Evolutionary conservation across 495 filamentous ascomycete species (phyloP), one percentile per base, ranked within the genome.

Genomic region (Clavariopsis aquatica): DNA sequence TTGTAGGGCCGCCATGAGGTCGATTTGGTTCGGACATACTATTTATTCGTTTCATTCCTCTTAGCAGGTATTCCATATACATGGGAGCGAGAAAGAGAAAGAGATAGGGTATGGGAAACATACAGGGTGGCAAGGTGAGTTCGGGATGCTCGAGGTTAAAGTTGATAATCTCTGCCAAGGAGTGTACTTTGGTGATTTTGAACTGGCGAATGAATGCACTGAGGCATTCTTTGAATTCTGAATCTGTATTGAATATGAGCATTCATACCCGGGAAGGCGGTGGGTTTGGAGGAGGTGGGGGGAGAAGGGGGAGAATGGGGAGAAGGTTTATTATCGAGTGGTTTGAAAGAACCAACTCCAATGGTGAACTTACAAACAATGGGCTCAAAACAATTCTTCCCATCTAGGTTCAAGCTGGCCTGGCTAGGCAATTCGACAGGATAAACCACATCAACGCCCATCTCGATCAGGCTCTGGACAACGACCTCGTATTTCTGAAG

Each of bases 61-160:
- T n/a, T n/a, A n/a, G n/a, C n/a, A n/a, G n/a, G n/a, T n/a, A n/a
- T n/a, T n/a, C n/a, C n/a, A n/a, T n/a, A n/a, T n/a, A n/a, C n/a
- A n/a, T n/a, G n/a, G n/a, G 26, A 23, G n/a, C 49, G 6, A 2
- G 22, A 19, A 38, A 54, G 13, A n/a, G 36, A 13, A n/a, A 52
- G 20, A 17, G 13, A 13, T 22, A 59, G 34, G 28, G 24, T 6
- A 0, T n/a, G 46, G 12, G 19, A 24, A 23, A 57, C 60, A 19
- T 60, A 69, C 66, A 55, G 8, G 65, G 60, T 34, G 66, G 66
- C 2, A 70, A 38, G 12, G 38, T 47, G 52, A 71, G 65, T 38
- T 71, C 59, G 0, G 68, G 64, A 22, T 71, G 64, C 27, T 71
- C 68, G 27, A 68, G 64, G 34, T 71, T 71, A 60, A 67, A 68